Evolutionary conservation across 164 flowering plant genomes (phyloP).

Genomic region (Tetrastigma voinierianum): DNA sequence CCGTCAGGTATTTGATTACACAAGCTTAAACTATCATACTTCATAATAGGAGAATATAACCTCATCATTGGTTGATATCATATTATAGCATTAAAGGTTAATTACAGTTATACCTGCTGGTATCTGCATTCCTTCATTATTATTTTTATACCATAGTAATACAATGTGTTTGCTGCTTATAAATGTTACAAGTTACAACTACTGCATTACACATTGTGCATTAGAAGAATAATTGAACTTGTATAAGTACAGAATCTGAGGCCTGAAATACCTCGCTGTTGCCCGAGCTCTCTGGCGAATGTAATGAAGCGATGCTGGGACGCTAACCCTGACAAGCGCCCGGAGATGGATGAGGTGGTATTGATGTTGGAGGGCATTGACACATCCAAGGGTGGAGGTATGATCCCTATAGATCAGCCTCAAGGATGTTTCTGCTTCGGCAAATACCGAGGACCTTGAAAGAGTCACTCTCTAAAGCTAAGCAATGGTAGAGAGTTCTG

Average conservation of each 20-base stretch:
- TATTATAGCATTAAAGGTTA: neutral
- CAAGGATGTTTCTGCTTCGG: conserved; percentile 52
- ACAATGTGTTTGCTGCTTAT: no score
- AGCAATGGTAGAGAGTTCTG: neutral
- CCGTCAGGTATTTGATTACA: conserved; percentile 36
- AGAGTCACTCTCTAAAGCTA: neutral
- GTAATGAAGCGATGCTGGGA: conserved; percentile 68
- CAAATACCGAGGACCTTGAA: conserved; percentile 39
- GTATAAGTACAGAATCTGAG: conserved; percentile 43
- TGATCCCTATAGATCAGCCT: conserved; percentile 48
- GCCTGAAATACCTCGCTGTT: conserved; percentile 60
- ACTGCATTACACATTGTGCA: no score
- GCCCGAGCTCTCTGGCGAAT: conserved; percentile 49
- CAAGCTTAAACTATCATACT: neutral
- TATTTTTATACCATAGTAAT: no score
- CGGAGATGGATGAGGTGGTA: conserved; percentile 61
- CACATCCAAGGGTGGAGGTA: conserved; percentile 57
- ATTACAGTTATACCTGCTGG: neutral
- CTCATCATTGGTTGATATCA: no score
- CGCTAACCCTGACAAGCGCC: conserved; percentile 53
- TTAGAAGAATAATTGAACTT: conserved; percentile 7
- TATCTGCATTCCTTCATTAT: no score
- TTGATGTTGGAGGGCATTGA: conserved; percentile 55
- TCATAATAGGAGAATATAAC: no score
- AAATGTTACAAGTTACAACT: no score